Evolutionary conservation across 2,329 filamentous ascomycete genomes (phyloP).

Genomic region (Pestalotiopsis sp.): DNA sequence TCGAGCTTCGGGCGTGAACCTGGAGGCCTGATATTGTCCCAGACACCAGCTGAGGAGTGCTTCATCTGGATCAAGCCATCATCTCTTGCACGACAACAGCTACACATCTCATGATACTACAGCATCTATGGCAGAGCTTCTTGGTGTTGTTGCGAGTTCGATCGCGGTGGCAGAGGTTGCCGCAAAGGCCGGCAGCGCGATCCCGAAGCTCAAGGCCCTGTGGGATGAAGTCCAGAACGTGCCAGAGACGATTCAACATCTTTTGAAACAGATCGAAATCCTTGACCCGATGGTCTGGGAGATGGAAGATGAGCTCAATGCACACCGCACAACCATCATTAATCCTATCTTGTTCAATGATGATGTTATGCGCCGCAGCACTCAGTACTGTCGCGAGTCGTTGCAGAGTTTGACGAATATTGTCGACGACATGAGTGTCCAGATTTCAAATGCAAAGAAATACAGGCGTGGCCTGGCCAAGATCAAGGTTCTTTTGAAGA

Average conservation of each 20-base stretch:
- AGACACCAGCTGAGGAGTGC: neutral
- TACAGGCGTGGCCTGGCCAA: neutral
- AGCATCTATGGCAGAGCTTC: slow-evolving; percentile 1
- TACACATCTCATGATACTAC: neutral
- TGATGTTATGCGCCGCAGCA: neutral
- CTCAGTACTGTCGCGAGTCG: neutral
- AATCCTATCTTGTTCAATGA: neutral
- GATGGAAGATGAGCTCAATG: slow-evolving; percentile 5
- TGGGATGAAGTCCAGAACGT: slow-evolving; percentile 11
- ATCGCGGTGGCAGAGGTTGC: slow-evolving; percentile 8
- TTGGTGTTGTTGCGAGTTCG: slow-evolving; percentile 9
- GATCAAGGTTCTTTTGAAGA: neutral
- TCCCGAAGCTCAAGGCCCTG: slow-evolving; percentile 1
- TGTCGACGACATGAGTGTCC: neutral
- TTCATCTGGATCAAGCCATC: neutral
- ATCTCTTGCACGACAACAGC: neutral
- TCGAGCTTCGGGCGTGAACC: neutral
- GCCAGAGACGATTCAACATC: neutral
- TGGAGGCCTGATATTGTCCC: neutral
- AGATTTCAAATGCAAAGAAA: neutral
- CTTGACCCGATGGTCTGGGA: neutral
- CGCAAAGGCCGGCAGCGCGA: neutral
- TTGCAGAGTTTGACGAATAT: neutral
- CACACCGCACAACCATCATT: neutral
- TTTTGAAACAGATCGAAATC: slow-evolving; percentile 9